A percentile compares a stretch with the other conserved stretches of the same genome.
Conservation (phyloP, 176 grass and related monocot species). For the Hordeum vulgare region DNA sequence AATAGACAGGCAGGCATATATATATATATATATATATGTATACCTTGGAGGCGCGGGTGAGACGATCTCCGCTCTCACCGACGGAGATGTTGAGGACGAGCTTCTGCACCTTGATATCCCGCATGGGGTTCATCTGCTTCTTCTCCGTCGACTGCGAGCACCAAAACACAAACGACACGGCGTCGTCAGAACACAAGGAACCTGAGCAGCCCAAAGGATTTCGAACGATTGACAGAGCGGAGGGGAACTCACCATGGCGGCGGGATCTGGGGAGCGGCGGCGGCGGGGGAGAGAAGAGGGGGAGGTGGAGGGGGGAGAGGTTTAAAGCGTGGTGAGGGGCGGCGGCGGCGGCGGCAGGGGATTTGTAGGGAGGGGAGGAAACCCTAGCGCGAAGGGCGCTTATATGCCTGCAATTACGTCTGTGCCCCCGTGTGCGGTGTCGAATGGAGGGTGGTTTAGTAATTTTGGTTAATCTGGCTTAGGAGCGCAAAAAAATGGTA, state of each 20-base stretch:
- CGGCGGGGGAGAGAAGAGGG: not conserved
- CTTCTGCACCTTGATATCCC: constrained; percentile 88
- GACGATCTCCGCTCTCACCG: constrained; percentile 85
- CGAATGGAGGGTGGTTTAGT: not conserved
- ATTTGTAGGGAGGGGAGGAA: constrained; percentile 4
- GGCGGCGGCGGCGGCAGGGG: constrained; percentile 28
- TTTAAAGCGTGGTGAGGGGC: not conserved
- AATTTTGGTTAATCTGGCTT: not conserved
- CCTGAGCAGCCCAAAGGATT: not conserved
- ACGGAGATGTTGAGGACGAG: constrained; percentile 88
- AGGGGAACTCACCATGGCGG: constrained; percentile 35
- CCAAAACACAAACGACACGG: not conserved
- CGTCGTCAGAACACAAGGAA: not conserved
- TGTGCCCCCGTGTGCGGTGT: not conserved
- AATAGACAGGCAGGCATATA: not conserved
- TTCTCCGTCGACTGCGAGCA: constrained; percentile 66
- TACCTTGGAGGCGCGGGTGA: constrained; percentile 74
- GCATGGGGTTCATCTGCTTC: constrained; percentile 73
- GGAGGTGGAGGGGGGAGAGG: not conserved
- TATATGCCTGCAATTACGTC: not conserved
- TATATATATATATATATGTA: too few relatives aligned
- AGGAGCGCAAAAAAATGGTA: not conserved
- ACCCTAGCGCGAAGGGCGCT: constrained; percentile 22
- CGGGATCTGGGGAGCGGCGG: not conserved
- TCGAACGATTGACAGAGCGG: not conserved